Evolutionary conservation across 2,329 filamentous ascomycete genomes (phyloP).

Genomic region (Pseudogymnoascus sp.): DNA sequence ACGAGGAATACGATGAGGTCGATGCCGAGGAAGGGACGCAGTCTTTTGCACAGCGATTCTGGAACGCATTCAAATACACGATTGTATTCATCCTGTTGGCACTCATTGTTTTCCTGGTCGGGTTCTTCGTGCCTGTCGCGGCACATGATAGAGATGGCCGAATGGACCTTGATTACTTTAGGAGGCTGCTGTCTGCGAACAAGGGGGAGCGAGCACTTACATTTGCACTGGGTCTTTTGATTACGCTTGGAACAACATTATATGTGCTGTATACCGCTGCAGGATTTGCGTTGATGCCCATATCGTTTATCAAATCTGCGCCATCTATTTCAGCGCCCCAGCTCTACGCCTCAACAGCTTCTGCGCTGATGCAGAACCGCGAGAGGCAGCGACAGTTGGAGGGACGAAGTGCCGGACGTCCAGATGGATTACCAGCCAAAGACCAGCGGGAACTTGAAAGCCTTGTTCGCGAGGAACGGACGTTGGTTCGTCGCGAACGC

Average conservation of each 20-base stretch:
- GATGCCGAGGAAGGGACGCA: constrained; percentile 72
- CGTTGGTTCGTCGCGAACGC: constrained; percentile 78
- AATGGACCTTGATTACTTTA: constrained; percentile 86
- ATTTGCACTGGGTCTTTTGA: constrained; percentile 80
- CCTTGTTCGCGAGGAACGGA: constrained; percentile 82
- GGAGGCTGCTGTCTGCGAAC: constrained; percentile 71
- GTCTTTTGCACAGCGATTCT: constrained; percentile 61
- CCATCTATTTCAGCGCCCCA: constrained; percentile 77
- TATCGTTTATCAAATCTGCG: constrained; percentile 85
- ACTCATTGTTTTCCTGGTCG: constrained; percentile 76
- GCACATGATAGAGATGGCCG: constrained; percentile 36
- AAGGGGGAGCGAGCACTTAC: constrained; percentile 87
- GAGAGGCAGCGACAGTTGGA: constrained; percentile 90
- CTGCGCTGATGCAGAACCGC: constrained; percentile 76
- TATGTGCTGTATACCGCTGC: constrained; percentile 85
- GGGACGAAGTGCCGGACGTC: constrained; percentile 68
- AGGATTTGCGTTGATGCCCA: constrained; percentile 79
- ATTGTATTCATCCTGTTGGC: constrained; percentile 73
- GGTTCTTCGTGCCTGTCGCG: constrained; percentile 85
- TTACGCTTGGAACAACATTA: constrained; percentile 75
- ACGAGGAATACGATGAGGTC: constrained; percentile 93
- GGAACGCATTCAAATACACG: constrained; percentile 87
- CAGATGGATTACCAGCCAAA: constrained; percentile 68
- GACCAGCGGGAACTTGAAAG: constrained; percentile 83
- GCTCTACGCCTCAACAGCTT: constrained; percentile 65